phyloP scores from a whole-genome alignment of 2,329 filamentous ascomycete species.

The Endocalyx cinctus region DNA sequence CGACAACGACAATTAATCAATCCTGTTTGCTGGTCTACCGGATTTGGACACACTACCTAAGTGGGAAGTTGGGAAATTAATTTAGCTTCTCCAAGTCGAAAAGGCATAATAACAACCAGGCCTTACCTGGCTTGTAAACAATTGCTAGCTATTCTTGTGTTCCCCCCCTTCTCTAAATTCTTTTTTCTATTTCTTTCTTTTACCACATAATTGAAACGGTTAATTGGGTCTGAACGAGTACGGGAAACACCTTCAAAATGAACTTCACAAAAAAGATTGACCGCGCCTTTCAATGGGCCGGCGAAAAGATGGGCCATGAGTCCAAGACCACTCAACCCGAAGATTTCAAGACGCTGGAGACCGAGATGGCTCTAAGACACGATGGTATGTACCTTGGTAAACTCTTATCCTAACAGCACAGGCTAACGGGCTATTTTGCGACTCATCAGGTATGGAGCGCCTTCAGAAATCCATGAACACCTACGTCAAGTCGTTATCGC shows the following conservation, averaged over 20 bases:
- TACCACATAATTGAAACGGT: conserved; percentile 4
- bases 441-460: conserved; percentile 75
- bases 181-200: conserved; percentile 4
- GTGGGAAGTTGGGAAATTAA: too few species aligned
- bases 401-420: too few species aligned
- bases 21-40: too few species aligned
- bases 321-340: conserved; percentile 82
- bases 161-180: too few species aligned
- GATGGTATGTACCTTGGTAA: conserved; percentile 66
- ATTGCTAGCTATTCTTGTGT: too few species aligned
- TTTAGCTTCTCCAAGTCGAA: too few species aligned
- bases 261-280: conserved; percentile 79
- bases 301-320: conserved; percentile 92
- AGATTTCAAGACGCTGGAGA: conserved; percentile 84
- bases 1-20: too few species aligned
- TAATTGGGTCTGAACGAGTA: conserved; percentile 7
- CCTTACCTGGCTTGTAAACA: too few species aligned
- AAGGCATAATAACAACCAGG: too few species aligned
- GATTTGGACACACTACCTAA: too few species aligned
- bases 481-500: conserved; percentile 85
- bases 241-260: conserved; percentile 32
- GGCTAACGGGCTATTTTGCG: too few species aligned
- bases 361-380: conserved; percentile 83
- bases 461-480: conserved; percentile 79
- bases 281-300: conserved; percentile 96